These are phyloP conservation scores for Fistulina hepatica DNA, from an alignment of 1,284 basidiomycete genomes.

Conservation along the genomic window DNA sequence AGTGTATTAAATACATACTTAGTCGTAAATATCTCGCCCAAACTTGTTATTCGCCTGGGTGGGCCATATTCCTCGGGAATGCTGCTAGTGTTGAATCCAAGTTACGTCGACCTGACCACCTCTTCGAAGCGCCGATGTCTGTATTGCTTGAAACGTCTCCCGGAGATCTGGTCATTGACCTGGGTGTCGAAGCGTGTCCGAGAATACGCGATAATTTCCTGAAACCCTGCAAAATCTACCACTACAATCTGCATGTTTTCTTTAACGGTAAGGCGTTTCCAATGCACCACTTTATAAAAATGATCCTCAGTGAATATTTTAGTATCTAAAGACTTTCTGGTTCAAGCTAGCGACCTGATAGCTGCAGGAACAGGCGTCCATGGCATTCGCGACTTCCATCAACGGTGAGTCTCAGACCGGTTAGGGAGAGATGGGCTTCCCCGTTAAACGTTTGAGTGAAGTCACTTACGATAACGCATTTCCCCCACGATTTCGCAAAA, in stretches of 20 bases:
- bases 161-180: conserved; percentile 92
- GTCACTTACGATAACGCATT: too few species aligned
- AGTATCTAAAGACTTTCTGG: conserved; percentile 96
- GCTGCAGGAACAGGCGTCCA: conserved; percentile 88
- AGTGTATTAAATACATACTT: too few species aligned
- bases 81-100: too few species aligned
- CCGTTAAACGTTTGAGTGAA: too few species aligned
- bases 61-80: too few species aligned
- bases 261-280: conserved; percentile 65
- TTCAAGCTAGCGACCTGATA: conserved; percentile 91
- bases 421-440: too few species aligned
- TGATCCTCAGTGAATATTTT: conserved; percentile 11
- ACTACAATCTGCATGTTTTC: conserved; percentile 93
- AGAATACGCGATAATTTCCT: conserved; percentile 91
- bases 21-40: too few species aligned
- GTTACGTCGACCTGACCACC: too few species aligned
- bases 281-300: conserved; percentile 6
- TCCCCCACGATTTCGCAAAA: too few species aligned
- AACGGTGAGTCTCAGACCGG: conserved; percentile 60
- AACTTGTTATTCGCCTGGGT: too few species aligned
- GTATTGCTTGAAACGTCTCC: conserved; percentile 93
- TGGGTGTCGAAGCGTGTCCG: conserved; percentile 87
- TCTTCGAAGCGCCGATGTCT: too few species aligned
- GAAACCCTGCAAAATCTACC: conserved; percentile 93
- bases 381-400: conserved; percentile 81